Evolutionary conservation across 176 grass and related monocot species (phyloP).

Genomic region (Eragrostis curvula): DNA sequence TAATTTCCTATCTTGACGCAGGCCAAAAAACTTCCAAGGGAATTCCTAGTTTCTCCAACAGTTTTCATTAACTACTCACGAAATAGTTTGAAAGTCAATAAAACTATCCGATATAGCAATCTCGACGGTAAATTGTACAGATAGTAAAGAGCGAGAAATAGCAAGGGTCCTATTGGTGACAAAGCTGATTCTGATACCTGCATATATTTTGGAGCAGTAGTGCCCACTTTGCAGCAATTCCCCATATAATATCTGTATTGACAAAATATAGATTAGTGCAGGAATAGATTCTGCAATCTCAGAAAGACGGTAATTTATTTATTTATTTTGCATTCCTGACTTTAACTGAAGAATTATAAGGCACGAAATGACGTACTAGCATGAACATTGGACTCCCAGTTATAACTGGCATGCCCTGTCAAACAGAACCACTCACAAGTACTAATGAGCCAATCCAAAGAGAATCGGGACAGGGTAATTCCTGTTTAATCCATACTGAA

Average conservation of each 20-base stretch:
- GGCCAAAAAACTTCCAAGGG: too few relatives aligned
- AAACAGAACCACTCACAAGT: not conserved
- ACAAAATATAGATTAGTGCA: constrained; percentile 22
- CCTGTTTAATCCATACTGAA: not conserved
- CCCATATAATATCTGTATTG: not conserved
- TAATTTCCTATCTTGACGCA: not conserved
- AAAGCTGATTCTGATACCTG: not conserved
- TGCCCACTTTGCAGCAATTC: not conserved
- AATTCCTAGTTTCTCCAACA: not conserved
- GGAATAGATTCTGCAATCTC: constrained; percentile 43
- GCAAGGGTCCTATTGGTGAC: not conserved
- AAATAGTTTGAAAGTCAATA: not conserved
- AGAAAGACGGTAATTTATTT: constrained; percentile 25
- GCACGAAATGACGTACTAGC: not conserved
- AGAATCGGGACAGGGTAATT: not conserved
- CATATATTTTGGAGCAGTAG: constrained; percentile 11
- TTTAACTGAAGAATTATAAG: not conserved
- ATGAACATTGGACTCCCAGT: too few relatives aligned
- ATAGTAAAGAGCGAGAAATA: not conserved
- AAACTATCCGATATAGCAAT: not conserved
- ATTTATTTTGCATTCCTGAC: constrained; percentile 20
- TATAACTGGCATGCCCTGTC: not conserved
- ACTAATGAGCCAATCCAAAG: not conserved
- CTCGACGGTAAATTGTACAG: not conserved
- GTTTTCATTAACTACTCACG: not conserved